Evolutionary conservation across 768 basidiomycete genomes (phyloP).

Genomic region (Kwoniella europaea): DNA sequence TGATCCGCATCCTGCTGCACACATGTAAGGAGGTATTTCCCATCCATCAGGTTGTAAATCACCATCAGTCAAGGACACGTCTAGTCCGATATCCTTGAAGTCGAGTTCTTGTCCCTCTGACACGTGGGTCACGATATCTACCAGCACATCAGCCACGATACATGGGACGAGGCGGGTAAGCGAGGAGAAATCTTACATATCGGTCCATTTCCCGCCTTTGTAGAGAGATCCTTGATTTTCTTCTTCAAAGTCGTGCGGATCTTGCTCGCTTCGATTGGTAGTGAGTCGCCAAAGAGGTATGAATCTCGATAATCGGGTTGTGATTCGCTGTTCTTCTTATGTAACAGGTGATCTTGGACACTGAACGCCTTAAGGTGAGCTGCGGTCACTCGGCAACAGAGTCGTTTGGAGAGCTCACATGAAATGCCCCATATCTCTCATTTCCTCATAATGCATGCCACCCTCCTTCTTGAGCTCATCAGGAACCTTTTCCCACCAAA

Average conservation of each 20-base stretch:
- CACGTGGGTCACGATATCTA: slow-evolving; percentile 51
- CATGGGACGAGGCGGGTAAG: not conserved
- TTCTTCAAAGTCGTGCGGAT: slow-evolving; percentile 30
- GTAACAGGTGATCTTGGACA: slow-evolving; percentile 46
- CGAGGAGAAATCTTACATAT: slow-evolving; percentile 25
- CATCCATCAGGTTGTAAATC: slow-evolving; percentile 37
- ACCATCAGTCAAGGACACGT: slow-evolving; percentile 24
- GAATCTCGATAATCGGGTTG: slow-evolving; percentile 36
- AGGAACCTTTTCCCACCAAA: slow-evolving; percentile 45
- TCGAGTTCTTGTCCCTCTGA: slow-evolving; percentile 27
- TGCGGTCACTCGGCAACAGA: too few species aligned
- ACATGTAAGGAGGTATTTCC: slow-evolving; percentile 42
- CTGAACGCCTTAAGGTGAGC: slow-evolving; percentile 15
- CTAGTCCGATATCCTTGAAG: slow-evolving; percentile 39
- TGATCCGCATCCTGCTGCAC: slow-evolving; percentile 35
- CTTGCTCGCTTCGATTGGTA: slow-evolving; percentile 30
- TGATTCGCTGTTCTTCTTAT: slow-evolving; percentile 35
- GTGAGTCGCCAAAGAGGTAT: slow-evolving; percentile 44
- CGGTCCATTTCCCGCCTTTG: slow-evolving; percentile 40
- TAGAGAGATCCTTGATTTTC: slow-evolving; percentile 38
- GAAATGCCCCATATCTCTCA: slow-evolving; percentile 46
- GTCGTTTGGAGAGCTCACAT: slow-evolving; percentile 38
- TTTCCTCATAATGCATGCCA: slow-evolving; percentile 34
- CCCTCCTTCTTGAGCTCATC: slow-evolving; percentile 5
- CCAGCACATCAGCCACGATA: slow-evolving; percentile 4